These are phyloP conservation scores for Pseudopediastrum boryanum DNA, from an alignment of 139 green algal species.

Conservation along the genomic window DNA sequence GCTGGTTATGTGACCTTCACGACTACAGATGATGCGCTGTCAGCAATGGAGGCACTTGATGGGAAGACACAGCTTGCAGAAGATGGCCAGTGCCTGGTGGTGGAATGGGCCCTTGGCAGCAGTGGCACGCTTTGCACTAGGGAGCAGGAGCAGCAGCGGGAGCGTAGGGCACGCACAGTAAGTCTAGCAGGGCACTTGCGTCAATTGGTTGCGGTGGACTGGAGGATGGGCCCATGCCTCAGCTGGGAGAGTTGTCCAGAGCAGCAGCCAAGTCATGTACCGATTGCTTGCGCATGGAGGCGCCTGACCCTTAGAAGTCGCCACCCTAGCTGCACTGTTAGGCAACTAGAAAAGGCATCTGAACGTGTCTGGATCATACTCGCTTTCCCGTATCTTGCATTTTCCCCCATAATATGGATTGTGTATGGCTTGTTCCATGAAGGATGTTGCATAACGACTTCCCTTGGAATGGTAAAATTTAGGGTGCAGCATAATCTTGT, in stretches of 20 bases:
- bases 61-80: not conserved
- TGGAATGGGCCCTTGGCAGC: constrained; percentile 15
- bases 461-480: not conserved
- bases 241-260: not conserved
- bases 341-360: too few relatives aligned
- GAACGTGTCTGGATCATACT: not conserved
- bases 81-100: not conserved
- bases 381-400: not conserved
- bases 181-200: not conserved
- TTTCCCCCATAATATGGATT: not conserved
- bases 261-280: not conserved
- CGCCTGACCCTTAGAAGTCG: too few relatives aligned
- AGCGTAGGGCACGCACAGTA: not conserved
- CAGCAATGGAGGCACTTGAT: constrained; percentile 3
- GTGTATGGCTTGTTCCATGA: not conserved
- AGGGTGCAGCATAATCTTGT: too few relatives aligned
- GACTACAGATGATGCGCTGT: not conserved
- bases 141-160: not conserved
- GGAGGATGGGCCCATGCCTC: constrained; percentile 4
- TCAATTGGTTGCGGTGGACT: not conserved
- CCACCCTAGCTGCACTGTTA: too few relatives aligned
- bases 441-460: not conserved
- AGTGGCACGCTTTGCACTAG: too few relatives aligned
- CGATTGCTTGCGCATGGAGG: too few relatives aligned
- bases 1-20: constrained; percentile 16